These are phyloP conservation scores for Lathyrus oleraceus DNA, from an alignment of 306 rosid genomes.

Conservation along the genomic window DNA sequence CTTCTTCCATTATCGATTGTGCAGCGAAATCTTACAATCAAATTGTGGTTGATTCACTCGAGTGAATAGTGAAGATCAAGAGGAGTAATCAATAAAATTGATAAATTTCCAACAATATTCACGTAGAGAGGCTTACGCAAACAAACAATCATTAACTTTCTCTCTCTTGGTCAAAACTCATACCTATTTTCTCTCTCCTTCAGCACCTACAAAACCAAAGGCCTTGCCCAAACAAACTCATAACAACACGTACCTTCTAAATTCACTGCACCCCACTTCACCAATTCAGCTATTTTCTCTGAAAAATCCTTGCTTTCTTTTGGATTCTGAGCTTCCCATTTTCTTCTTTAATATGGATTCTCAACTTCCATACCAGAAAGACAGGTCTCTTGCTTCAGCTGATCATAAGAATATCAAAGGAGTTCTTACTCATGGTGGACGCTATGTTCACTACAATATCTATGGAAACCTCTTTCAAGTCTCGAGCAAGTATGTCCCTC, in stretches of 20 bases:
- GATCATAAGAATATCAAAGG: constrained; percentile 56
- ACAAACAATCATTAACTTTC: background rate
- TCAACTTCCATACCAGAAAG: constrained; percentile 20
- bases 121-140: background rate
- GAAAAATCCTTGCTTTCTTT: constrained; percentile 29
- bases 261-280: constrained; percentile 31
- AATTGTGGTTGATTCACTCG: too few species aligned
- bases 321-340: background rate
- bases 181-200: constrained; percentile 4
- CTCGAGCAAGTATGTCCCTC: constrained; percentile 83
- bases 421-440: constrained; percentile 69
- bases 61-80: too few species aligned
- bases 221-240: constrained; percentile 9
- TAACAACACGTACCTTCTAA: constrained; percentile 35
- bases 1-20: too few species aligned
- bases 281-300: constrained; percentile 24
- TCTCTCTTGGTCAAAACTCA: background rate
- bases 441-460: constrained; percentile 76
- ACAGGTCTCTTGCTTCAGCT: constrained; percentile 47
- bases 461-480: constrained; percentile 88
- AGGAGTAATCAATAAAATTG: too few species aligned
- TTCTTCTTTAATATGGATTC: constrained; percentile 26
- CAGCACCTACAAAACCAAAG: background rate
- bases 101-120: too few species aligned
- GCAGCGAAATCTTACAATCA: too few species aligned